Conservation (phyloP, 441 rosid genomes). For the Corymbia calophylla region DNA sequence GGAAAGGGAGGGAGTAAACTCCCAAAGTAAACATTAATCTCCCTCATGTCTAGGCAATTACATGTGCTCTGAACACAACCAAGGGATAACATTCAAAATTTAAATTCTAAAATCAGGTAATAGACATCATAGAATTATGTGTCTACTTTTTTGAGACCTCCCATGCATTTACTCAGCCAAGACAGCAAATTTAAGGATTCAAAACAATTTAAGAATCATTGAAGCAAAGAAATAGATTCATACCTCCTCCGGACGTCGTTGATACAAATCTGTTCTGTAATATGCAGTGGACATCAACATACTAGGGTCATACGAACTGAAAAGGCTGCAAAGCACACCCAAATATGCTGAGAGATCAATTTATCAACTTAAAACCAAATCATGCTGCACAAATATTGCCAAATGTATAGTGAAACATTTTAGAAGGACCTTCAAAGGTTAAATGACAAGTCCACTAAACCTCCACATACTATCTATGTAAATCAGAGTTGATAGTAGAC, state of each 20-base stretch:
- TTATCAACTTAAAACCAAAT: not conserved
- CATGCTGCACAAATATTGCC: not conserved
- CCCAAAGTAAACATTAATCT: not conserved
- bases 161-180: not conserved
- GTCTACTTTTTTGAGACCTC: not conserved
- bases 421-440: not conserved
- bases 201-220: not conserved
- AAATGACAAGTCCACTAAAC: not conserved
- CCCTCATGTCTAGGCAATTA: not conserved
- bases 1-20: not conserved
- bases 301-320: conserved; percentile 70
- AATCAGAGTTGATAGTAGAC: not conserved
- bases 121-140: not conserved
- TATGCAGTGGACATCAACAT: conserved; percentile 85
- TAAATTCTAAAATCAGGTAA: not conserved
- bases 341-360: not conserved
- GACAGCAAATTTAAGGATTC: not conserved
- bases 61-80: not conserved
- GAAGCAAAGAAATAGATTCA: not conserved
- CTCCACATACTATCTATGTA: not conserved
- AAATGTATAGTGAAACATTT: not conserved
- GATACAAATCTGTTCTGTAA: conserved; percentile 73
- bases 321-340: conserved; percentile 55
- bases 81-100: not conserved
- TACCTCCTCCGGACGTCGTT: conserved; percentile 56